phyloP scores from a whole-genome alignment of 169 alveolate species.

The Babesia sp. region DNA sequence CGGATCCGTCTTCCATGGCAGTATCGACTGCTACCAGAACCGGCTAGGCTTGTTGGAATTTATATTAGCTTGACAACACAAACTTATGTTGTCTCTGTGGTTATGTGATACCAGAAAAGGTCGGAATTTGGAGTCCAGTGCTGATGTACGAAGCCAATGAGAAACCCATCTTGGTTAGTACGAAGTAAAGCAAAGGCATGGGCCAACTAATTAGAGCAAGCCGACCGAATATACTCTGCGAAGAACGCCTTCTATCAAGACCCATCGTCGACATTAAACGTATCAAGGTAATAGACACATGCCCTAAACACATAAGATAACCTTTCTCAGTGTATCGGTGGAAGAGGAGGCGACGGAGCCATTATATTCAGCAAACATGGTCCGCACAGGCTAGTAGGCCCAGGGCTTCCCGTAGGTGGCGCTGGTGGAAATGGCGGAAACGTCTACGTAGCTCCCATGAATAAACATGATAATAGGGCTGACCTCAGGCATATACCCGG shows the following conservation, averaged over 20 bases:
- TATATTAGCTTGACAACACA: no score
- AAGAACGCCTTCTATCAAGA: slow-evolving; percentile 20
- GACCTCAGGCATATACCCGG: slow-evolving; percentile 57
- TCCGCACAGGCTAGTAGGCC: slow-evolving; percentile 61
- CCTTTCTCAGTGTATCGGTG: slow-evolving; percentile 45
- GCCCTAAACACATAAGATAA: not conserved
- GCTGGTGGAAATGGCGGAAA: slow-evolving; percentile 66
- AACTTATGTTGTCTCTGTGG: no score
- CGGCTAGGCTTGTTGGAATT: no score
- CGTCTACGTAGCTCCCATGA: slow-evolving; percentile 44
- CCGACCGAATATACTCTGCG: not conserved
- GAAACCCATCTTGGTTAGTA: no score
- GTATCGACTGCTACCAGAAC: no score
- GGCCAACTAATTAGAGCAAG: slow-evolving; percentile 15
- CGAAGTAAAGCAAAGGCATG: slow-evolving; percentile 7
- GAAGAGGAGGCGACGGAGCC: slow-evolving; percentile 67
- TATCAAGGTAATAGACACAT: slow-evolving; percentile 28
- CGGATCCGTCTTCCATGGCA: no score
- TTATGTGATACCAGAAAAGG: no score
- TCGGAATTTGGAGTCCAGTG: no score
- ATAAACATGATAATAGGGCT: slow-evolving; percentile 12
- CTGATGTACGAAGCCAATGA: no score
- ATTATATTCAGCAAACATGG: slow-evolving; percentile 57
- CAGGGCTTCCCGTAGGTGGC: slow-evolving; percentile 69
- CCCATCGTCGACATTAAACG: slow-evolving; percentile 62